Conservation (phyloP, 2,329 filamentous ascomycete species). For the Paecilomyces niveus region DNA sequence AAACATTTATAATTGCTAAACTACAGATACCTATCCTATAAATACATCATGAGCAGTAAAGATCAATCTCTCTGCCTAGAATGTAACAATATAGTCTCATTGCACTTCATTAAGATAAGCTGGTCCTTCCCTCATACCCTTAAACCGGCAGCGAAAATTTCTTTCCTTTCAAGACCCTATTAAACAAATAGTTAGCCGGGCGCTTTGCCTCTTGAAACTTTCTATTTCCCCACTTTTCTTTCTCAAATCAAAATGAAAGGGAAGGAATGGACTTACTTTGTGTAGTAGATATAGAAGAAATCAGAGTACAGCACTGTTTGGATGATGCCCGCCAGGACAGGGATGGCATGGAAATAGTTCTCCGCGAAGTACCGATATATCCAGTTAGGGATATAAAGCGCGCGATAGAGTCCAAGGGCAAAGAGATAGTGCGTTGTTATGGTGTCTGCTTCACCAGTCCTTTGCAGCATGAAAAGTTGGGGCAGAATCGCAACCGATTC, state of each 20-base stretch:
- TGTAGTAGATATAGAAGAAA: conserved; percentile 99
- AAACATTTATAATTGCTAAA: no score
- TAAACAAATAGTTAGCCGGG: not conserved
- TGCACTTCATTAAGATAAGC: no score
- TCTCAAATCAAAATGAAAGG: not conserved
- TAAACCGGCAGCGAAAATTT: not conserved
- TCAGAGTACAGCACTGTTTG: conserved; percentile 96
- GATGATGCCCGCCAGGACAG: conserved; percentile 78
- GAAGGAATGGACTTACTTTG: conserved; percentile 54
- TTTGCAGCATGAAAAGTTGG: conserved; percentile 95
- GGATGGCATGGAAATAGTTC: conserved; percentile 75
- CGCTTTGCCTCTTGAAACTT: not conserved
- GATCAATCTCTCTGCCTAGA: no score
- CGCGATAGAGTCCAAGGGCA: conserved; percentile 82
- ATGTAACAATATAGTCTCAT: no score
- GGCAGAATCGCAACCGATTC: conserved; percentile 94
- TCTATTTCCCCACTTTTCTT: not conserved
- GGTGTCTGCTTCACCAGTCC: conserved; percentile 97
- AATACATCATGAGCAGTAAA: no score
- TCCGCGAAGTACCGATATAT: conserved; percentile 83
- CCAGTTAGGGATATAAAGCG: conserved; percentile 98
- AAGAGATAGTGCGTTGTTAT: conserved; percentile 98
- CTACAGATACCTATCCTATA: no score
- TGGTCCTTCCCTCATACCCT: not conserved
- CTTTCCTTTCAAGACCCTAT: not conserved